phyloP scores from a whole-genome alignment of 495 filamentous ascomycete genomes.

The Aspergillus homomorphus region DNA sequence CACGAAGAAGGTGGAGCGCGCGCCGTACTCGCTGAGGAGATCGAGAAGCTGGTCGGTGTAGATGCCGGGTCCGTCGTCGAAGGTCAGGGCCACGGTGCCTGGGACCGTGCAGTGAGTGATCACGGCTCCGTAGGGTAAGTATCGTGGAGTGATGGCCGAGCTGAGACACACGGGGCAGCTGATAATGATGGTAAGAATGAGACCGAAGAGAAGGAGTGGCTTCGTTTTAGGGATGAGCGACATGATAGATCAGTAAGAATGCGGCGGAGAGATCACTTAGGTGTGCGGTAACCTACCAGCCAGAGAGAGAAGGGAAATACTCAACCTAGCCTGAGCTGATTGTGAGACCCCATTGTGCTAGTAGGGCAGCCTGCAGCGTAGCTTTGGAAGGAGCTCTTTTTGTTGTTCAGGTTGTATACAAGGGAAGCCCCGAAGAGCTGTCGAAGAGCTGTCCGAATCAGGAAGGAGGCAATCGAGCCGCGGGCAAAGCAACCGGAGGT shows the following conservation, averaged over 20 bases:
- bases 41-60: constrained; percentile 65
- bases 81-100: constrained; percentile 66
- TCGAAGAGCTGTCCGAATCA: too few relatives aligned
- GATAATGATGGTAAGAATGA: neutral
- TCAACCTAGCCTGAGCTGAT: too few relatives aligned
- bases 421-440: too few relatives aligned
- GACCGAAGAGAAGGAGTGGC: constrained; percentile 6
- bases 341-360: too few relatives aligned
- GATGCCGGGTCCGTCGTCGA: constrained; percentile 70
- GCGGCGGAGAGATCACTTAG: neutral
- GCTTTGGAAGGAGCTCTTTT: too few relatives aligned
- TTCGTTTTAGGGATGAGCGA: constrained; percentile 3
- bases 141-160: neutral
- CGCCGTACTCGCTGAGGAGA: constrained; percentile 55
- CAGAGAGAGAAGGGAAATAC: neutral
- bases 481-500: too few relatives aligned
- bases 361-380: too few relatives aligned
- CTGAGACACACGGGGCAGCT: neutral
- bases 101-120: constrained; percentile 59
- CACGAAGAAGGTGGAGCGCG: constrained; percentile 72
- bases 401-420: too few relatives aligned
- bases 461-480: too few relatives aligned
- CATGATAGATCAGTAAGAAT: neutral
- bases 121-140: constrained; percentile 48
- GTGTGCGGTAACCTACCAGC: neutral